Percentiles rank a stretch among this genome's conserved stretches.
These are phyloP conservation scores for Aegilops sharonensis DNA, from an alignment of 176 grass and related monocot species.

Conservation along the genomic window DNA sequence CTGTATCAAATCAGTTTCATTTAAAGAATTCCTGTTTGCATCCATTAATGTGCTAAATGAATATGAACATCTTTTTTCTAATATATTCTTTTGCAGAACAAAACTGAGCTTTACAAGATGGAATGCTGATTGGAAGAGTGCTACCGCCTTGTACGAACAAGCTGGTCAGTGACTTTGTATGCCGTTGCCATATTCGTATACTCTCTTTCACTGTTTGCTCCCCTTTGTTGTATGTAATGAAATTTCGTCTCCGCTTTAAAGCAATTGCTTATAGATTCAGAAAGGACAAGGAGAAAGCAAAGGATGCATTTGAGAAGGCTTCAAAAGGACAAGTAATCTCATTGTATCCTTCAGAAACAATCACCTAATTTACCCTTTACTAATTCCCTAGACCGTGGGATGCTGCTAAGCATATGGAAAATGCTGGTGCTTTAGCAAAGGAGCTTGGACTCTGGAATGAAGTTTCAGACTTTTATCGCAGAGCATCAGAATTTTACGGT, in stretches of 20 bases:
- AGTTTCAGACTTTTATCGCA: conserved; percentile 78
- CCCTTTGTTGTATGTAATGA: neutral
- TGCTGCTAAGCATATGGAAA: conserved; percentile 98
- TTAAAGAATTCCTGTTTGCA: neutral
- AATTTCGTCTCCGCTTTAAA: conserved; percentile 46
- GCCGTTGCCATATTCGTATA: neutral
- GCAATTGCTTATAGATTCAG: conserved; percentile 82
- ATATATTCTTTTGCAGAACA: conserved; percentile 53
- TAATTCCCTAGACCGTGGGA: conserved; percentile 82
- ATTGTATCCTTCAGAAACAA: conserved; percentile 64
- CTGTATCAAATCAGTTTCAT: neutral
- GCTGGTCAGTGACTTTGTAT: conserved; percentile 59
- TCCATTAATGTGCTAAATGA: neutral
- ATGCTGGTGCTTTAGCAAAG: conserved; percentile 90
- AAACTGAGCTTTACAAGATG: conserved; percentile 98
- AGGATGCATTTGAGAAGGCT: conserved; percentile 99
- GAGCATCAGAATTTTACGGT: conserved; percentile 87
- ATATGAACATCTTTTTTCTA: neutral
- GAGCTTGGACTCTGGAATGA: conserved; percentile 85
- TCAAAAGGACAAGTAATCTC: conserved; percentile 98
- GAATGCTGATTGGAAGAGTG: conserved; percentile 92
- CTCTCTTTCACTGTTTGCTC: neutral
- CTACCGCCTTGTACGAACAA: conserved; percentile 91
- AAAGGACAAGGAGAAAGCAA: conserved; percentile 95
- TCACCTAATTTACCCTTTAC: conserved; percentile 39